Percentiles rank a stretch among this genome's conserved stretches.
phyloP scores from a whole-genome alignment of 176 grass and related monocot genomes.

The Chrysopogon serrulatus region DNA sequence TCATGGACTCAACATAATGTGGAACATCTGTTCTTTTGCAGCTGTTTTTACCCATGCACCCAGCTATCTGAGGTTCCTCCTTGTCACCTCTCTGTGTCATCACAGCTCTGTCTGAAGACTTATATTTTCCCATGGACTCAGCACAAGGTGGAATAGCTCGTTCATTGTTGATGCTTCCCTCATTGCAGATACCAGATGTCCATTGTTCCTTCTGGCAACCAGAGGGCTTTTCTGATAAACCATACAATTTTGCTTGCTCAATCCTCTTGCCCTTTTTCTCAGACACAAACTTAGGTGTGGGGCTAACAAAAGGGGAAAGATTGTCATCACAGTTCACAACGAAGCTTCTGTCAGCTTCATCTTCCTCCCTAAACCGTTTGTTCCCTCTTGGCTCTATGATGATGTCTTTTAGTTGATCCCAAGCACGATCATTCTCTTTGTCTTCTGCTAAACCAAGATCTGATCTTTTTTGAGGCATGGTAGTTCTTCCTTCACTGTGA shows the following conservation, averaged over 20 bases:
- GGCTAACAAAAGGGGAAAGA: neutral
- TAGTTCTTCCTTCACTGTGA: neutral
- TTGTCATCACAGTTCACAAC: neutral
- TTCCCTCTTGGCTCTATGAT: neutral
- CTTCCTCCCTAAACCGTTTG: neutral
- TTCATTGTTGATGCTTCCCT: neutral
- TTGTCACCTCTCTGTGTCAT: neutral
- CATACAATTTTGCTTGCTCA: neutral
- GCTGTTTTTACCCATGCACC: neutral
- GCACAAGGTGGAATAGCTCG: neutral
- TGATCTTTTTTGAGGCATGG: neutral
- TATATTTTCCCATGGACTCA: neutral
- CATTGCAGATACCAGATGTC: neutral
- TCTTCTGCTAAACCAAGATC: neutral
- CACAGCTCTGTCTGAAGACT: neutral
- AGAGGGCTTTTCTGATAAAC: neutral
- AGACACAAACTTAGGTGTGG: neutral
- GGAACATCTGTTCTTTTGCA: neutral
- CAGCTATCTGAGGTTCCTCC: neutral
- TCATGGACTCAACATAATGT: neutral
- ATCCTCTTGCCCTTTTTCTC: neutral
- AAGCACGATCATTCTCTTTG: neutral
- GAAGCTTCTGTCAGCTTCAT: neutral
- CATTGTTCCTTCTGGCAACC: neutral
- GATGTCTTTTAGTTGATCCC: neutral